A percentile compares a stretch with the other conserved stretches of the same genome.
These are phyloP conservation scores for Penicillium nordicum DNA, from an alignment of 2,329 filamentous ascomycete genomes.

Conservation along the genomic window DNA sequence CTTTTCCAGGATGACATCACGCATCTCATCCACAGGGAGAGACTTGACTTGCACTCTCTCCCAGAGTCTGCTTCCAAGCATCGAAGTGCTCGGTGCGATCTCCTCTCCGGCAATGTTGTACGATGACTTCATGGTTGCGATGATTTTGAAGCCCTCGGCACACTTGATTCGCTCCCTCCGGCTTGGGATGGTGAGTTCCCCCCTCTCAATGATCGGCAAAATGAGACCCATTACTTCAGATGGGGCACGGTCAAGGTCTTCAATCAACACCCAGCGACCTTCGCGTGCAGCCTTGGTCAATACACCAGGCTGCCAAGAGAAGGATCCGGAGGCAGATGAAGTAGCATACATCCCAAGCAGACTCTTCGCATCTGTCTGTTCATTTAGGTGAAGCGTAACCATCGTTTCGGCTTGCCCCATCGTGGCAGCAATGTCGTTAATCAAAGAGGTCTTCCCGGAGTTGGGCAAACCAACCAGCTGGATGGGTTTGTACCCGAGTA, in stretches of 20 bases:
- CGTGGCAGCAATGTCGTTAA: conserved; percentile 75
- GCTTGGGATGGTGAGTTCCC: conserved; percentile 86
- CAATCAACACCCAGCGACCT: conserved; percentile 94
- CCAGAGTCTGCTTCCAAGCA: conserved; percentile 87
- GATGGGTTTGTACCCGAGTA: conserved; percentile 68
- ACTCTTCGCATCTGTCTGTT: conserved; percentile 97
- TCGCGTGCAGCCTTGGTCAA: conserved; percentile 90
- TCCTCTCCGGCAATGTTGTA: conserved; percentile 65
- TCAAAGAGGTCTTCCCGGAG: conserved; percentile 82
- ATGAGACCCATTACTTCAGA: conserved; percentile 93
- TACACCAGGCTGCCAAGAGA: conserved; percentile 87
- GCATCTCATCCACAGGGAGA: conserved; percentile 66
- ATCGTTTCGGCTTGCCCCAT: conserved; percentile 77
- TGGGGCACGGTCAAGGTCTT: conserved; percentile 91
- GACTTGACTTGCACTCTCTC: conserved; percentile 66
- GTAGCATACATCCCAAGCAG: conserved; percentile 92
- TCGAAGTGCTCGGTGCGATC: conserved; percentile 62
- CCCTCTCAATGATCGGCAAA: conserved; percentile 84
- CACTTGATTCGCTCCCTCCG: conserved; percentile 83
- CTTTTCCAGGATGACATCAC: conserved; percentile 66
- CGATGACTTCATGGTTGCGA: conserved; percentile 80
- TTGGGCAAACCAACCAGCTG: conserved; percentile 80
- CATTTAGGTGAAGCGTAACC: conserved; percentile 93
- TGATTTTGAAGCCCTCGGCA: conserved; percentile 78
- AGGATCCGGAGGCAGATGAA: conserved; percentile 80